These are phyloP conservation scores for Apiotrichum mycotoxinovorans DNA, from an alignment of 1,284 basidiomycete species.

Conservation along the genomic window DNA sequence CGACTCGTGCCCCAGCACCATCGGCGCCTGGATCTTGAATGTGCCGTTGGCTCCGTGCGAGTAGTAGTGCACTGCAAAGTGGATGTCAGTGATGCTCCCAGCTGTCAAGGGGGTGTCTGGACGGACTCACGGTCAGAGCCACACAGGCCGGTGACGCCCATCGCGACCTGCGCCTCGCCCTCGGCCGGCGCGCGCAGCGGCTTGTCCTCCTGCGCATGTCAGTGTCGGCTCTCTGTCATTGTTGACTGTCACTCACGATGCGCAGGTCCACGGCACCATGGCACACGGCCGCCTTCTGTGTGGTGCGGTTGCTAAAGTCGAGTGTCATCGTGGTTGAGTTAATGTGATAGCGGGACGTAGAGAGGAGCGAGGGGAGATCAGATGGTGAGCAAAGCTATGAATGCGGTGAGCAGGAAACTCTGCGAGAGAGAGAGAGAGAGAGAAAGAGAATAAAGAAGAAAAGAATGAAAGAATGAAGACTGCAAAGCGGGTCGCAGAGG, in stretches of 20 bases:
- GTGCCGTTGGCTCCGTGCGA: slow-evolving; percentile 83
- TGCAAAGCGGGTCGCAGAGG: too few species aligned
- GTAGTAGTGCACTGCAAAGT: slow-evolving; percentile 75
- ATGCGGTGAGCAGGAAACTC: too few species aligned
- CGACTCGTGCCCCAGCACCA: slow-evolving; percentile 90
- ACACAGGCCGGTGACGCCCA: slow-evolving; percentile 83
- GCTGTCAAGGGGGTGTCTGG: not conserved
- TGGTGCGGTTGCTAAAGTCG: slow-evolving; percentile 19
- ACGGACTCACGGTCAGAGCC: slow-evolving; percentile 74
- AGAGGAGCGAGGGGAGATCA: too few species aligned
- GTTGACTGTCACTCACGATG: slow-evolving; percentile 40
- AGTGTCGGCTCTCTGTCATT: too few species aligned
- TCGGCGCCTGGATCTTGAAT: slow-evolving; percentile 73
- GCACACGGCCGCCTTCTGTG: slow-evolving; percentile 45
- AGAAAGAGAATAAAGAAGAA: too few species aligned
- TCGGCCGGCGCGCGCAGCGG: slow-evolving; percentile 38
- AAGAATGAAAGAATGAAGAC: too few species aligned
- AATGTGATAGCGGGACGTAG: not conserved
- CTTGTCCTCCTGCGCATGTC: slow-evolving; percentile 44
- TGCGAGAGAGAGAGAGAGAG: too few species aligned
- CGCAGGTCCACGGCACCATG: slow-evolving; percentile 54
- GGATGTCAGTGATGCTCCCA: not conserved
- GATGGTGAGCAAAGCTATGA: too few species aligned
- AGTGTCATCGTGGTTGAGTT: slow-evolving; percentile 3
- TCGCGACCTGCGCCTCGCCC: slow-evolving; percentile 47